A percentile compares a stretch with the other conserved stretches of the same genome.
These are phyloP conservation scores for Platanthera zijinensis DNA, from an alignment of 106 monocot genomes.

Conservation along the genomic window DNA sequence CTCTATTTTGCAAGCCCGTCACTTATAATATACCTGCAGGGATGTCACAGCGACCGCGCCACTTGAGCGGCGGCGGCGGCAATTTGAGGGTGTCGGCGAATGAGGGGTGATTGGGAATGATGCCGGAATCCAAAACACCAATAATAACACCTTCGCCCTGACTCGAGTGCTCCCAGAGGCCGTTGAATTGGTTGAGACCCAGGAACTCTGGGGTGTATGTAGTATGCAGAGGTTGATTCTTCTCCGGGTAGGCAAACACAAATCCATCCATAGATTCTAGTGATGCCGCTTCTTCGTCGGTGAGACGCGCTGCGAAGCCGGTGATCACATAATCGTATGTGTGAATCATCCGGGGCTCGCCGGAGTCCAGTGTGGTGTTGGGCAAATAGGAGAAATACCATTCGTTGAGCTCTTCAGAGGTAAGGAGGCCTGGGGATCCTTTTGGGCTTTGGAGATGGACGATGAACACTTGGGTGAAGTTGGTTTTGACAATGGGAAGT, in stretches of 20 bases:
- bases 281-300: background rate
- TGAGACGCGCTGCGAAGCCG: slow-evolving; percentile 20
- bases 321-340: slow-evolving; percentile 10
- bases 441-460: slow-evolving; percentile 3
- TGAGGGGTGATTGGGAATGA: slow-evolving; percentile 31
- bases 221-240: slow-evolving; percentile 4
- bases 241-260: slow-evolving; percentile 2
- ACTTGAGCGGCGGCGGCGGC: slow-evolving; percentile 28
- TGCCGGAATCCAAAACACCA: slow-evolving; percentile 42
- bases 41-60: slow-evolving; percentile 31
- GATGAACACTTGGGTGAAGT: slow-evolving; percentile 3
- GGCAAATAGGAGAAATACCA: slow-evolving; percentile 15
- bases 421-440: background rate
- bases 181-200: background rate
- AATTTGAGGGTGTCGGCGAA: slow-evolving; percentile 24
- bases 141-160: slow-evolving; percentile 43
- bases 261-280: slow-evolving; percentile 10
- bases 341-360: slow-evolving; percentile 7
- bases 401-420: background rate
- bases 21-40: background rate
- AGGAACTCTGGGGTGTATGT: slow-evolving; percentile 18
- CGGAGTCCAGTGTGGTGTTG: background rate
- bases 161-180: slow-evolving; percentile 15
- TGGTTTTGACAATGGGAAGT: background rate
- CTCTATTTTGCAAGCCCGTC: no score